These are phyloP conservation scores for Phytophthora macrochlamydospora DNA, from an alignment of 352 stramenopile genomes.

Conservation along the genomic window DNA sequence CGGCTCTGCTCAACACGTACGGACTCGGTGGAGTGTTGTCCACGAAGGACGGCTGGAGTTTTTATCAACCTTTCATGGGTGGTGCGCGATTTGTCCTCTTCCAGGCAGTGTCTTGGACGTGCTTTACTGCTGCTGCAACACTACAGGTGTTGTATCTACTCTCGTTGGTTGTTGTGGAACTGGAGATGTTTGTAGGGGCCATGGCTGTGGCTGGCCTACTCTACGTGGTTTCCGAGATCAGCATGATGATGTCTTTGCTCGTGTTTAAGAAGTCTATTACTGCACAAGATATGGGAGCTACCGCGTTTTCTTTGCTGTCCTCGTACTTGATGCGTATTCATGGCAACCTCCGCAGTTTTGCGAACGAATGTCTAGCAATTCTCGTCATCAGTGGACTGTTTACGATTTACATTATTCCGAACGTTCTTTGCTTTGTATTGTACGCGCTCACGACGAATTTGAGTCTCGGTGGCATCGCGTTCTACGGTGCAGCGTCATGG, in stretches of 20 bases:
- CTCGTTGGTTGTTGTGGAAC: constrained; percentile 77
- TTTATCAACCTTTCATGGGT: constrained; percentile 86
- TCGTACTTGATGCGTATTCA: constrained; percentile 20
- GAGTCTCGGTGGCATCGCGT: constrained; percentile 29
- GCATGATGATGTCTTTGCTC: constrained; percentile 86
- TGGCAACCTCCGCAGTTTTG: constrained; percentile 44
- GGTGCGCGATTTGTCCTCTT: constrained; percentile 75
- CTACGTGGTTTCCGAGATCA: constrained; percentile 70
- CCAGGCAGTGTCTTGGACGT: constrained; percentile 82
- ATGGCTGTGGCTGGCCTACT: constrained; percentile 68
- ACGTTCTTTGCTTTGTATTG: constrained; percentile 53
- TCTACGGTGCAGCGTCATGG: constrained; percentile 45
- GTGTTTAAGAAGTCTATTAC: constrained; percentile 47
- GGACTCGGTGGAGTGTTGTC: constrained; percentile 74
- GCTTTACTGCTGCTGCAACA: constrained; percentile 69
- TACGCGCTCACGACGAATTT: constrained; percentile 59
- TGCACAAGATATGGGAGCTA: constrained; percentile 5
- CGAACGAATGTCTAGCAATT: constrained; percentile 58
- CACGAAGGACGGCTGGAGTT: constrained; percentile 79
- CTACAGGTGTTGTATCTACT: constrained; percentile 79
- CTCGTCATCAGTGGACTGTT: constrained; percentile 54
- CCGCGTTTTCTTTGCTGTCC: constrained; percentile 3
- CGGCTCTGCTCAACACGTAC: constrained; percentile 84
- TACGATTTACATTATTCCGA: constrained; percentile 76
- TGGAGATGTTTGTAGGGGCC: constrained; percentile 80